Percentiles rank a stretch among this genome's conserved stretches.
phyloP scores from a whole-genome alignment of 176 grass and related monocot genomes.

The Avena atlantica region DNA sequence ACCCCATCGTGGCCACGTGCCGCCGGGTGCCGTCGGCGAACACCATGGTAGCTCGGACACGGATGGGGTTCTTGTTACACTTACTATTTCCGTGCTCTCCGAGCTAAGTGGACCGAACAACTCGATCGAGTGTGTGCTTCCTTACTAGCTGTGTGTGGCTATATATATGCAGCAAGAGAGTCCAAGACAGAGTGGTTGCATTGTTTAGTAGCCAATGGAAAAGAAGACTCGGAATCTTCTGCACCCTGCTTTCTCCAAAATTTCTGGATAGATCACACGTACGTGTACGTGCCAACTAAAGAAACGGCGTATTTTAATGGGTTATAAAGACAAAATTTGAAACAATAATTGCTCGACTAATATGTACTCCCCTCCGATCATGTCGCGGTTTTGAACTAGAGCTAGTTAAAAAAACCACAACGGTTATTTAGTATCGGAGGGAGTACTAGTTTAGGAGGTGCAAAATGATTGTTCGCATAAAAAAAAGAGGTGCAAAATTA shows the following conservation, averaged over 20 bases:
- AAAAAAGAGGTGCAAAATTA: too few relatives aligned
- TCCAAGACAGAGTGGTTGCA: not conserved
- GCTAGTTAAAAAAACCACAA: too few relatives aligned
- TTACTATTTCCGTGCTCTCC: not conserved
- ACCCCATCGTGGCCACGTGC: not conserved
- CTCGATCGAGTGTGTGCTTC: not conserved
- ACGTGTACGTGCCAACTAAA: not conserved
- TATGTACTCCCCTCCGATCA: too few relatives aligned
- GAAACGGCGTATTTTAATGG: too few relatives aligned
- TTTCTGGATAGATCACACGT: not conserved
- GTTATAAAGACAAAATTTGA: too few relatives aligned
- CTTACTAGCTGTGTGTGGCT: not conserved
- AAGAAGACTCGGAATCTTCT: not conserved
- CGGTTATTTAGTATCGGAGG: too few relatives aligned
- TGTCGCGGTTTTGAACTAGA: too few relatives aligned
- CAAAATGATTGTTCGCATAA: too few relatives aligned
- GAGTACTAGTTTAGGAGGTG: too few relatives aligned
- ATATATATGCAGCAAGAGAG: not conserved
- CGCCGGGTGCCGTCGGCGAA: not conserved
- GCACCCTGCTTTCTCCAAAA: not conserved
- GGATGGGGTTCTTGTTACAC: too few relatives aligned
- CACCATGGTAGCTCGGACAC: conserved; percentile 10
- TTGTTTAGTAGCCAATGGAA: not conserved
- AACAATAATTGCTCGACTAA: too few relatives aligned
- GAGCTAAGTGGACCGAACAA: not conserved